Evolutionary conservation across 2,329 filamentous ascomycete genomes (phyloP).

Genomic region (Xylariales sp.): DNA sequence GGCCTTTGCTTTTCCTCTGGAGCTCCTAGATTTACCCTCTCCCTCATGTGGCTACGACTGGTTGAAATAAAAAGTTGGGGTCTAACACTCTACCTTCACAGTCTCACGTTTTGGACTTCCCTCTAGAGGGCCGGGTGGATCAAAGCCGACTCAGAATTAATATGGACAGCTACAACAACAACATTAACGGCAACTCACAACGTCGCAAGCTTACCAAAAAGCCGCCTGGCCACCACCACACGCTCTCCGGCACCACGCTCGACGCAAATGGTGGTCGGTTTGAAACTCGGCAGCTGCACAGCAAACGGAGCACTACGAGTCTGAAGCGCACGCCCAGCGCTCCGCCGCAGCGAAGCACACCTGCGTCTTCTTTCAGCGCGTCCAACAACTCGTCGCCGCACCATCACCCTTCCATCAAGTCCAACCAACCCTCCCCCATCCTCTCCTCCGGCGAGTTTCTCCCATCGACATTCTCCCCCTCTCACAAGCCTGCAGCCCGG

Average conservation of each 20-base stretch:
- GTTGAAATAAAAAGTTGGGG: too few species aligned
- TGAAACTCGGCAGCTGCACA: conserved; percentile 52
- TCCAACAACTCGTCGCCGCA: conserved; percentile 44
- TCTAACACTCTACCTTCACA: too few species aligned
- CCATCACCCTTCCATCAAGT: conserved; percentile 32
- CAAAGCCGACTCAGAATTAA: neutral
- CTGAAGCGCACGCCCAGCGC: conserved; percentile 58
- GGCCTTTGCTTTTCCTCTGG: too few species aligned
- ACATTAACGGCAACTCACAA: conserved; percentile 31
- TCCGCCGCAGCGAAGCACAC: conserved; percentile 34
- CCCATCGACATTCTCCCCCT: conserved; percentile 30
- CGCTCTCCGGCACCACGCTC: conserved; percentile 34
- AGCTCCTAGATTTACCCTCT: too few species aligned
- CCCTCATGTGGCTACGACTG: too few species aligned
- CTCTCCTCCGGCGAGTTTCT: conserved; percentile 42
- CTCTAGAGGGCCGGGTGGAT: too few species aligned
- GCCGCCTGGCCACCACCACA: conserved; percentile 47
- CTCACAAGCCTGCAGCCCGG: conserved; percentile 19
- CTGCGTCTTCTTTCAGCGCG: conserved; percentile 25
- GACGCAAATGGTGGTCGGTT: conserved; percentile 43
- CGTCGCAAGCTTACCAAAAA: conserved; percentile 63
- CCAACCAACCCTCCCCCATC: conserved; percentile 38
- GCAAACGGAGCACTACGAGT: conserved; percentile 61
- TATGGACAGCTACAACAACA: conserved; percentile 2
- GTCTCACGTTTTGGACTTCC: too few species aligned